Evolutionary conservation across 371 early-diverging fungal species (phyloP).

Genomic region (Circinella minor): DNA sequence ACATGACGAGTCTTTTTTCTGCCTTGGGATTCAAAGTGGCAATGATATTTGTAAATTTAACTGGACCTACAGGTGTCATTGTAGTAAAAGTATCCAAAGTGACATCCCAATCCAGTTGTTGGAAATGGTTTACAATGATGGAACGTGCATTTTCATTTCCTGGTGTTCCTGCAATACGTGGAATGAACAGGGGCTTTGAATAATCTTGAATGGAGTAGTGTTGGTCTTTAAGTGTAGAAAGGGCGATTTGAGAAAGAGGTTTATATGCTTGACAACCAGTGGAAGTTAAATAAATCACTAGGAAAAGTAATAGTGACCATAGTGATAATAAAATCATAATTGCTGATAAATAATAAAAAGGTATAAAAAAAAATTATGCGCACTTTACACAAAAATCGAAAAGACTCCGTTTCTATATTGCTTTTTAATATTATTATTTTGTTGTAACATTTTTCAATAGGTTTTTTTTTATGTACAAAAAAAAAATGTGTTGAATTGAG

Average conservation of each 20-base stretch:
- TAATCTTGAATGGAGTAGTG: conserved; percentile 23
- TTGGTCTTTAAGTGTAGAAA: conserved; percentile 17
- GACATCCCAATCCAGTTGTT: conserved; percentile 73
- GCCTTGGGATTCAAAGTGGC: conserved; percentile 84
- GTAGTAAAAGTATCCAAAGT: conserved; percentile 81
- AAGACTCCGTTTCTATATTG: neutral
- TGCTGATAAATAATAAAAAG: no score
- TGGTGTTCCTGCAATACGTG: conserved; percentile 79
- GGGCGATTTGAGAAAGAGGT: conserved; percentile 11
- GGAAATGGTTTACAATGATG: conserved; percentile 69
- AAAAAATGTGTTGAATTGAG: no score
- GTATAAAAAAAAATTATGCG: no score
- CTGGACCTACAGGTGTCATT: conserved; percentile 77
- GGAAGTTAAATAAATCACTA: neutral
- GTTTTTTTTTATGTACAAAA: no score
- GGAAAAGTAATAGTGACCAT: neutral
- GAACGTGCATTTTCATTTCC: conserved; percentile 71
- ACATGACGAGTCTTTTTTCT: conserved; percentile 75
- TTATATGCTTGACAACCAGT: conserved; percentile 9
- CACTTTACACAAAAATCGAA: no score
- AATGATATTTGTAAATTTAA: conserved; percentile 84
- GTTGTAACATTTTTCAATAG: no score
- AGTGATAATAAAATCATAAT: neutral
- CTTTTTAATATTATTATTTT: neutral
- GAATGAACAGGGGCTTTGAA: conserved; percentile 69